Evolutionary conservation across 305 asterid genomes (phyloP), one percentile per base, ranked within the genome.

Genomic region (Ajuga reptans): DNA sequence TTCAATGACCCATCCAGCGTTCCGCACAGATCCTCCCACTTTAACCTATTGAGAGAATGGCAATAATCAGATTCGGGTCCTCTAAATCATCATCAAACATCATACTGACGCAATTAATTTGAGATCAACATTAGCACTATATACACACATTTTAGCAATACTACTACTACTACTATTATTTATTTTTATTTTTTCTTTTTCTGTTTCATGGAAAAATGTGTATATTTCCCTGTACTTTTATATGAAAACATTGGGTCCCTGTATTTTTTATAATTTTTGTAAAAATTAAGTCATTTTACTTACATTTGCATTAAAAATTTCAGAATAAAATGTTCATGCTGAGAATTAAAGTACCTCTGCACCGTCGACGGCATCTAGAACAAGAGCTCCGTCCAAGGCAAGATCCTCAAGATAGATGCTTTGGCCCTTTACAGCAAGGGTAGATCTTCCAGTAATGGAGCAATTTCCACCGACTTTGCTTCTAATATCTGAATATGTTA

Each of bases 381-480:
- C 68, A 49, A 94, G 93, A 79, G 98, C 89, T 60, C 99, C 99
- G 63, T 94, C 96, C 79, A 94, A 78, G 63, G 93, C 76, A 34
- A 91, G 85, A 79, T 86, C 87, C 73, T 89, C 86, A 3, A 94
- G 80, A 71, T 77, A 31, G 71, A 92, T 77, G 78, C 72, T 75
- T 58, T 75, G 81, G 66, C 96, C 97, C 74, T 85, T 85, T 55
- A 94, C 72, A 47, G 76, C 96, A 52, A 94, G 36, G 63, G 95
- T 89, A n/a, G 99, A 94, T 63, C 64, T 84, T 71, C 87, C 87
- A 21, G 98, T 81, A 41, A 94, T 54, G 33, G 85, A 84, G 82
- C 87, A 81, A 45, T 83, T 85, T 72, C 85, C 86, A 3, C 68
- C 58, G 34, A 91, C 84, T 83, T 94, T 94, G 57, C 78, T 79